Percentiles rank a stretch among this genome's conserved stretches.
Conservation (phyloP, 805 yeast species). For the Wickerhamiella kazuoi region DNA sequence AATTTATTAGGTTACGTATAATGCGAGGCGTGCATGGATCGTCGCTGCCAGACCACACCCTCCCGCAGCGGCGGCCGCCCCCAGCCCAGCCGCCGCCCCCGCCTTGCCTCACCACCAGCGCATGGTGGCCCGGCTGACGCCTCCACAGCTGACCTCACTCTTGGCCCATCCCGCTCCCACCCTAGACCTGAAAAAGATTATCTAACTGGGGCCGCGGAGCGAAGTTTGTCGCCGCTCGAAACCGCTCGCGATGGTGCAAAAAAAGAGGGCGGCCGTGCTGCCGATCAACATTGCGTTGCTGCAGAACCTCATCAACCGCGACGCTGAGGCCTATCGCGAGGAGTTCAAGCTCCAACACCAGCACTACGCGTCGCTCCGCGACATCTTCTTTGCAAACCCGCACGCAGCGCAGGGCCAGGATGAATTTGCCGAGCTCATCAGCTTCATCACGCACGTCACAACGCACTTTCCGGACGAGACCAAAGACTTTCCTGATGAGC, state of each 20-base stretch:
- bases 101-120: too few species aligned
- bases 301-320: constrained; percentile 84
- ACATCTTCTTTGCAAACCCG: constrained; percentile 65
- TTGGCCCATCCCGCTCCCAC: too few species aligned
- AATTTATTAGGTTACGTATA: too few species aligned
- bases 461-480: constrained; percentile 82
- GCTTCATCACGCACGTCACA: constrained; percentile 85
- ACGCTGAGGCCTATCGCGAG: constrained; percentile 84
- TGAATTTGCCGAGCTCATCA: constrained; percentile 67
- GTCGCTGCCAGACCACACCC: too few species aligned
- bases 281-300: constrained; percentile 83
- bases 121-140: too few species aligned
- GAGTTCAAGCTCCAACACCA: constrained; percentile 86
- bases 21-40: too few species aligned
- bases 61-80: too few species aligned
- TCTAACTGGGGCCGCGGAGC: too few species aligned
- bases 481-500: constrained; percentile 62
- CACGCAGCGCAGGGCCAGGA: constrained; percentile 38
- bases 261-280: constrained; percentile 78
- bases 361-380: constrained; percentile 81
- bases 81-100: too few species aligned
- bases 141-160: too few species aligned
- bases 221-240: too few species aligned
- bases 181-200: background rate
- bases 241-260: constrained; percentile 59